Percentiles rank a stretch among this genome's conserved stretches.
phyloP scores from a whole-genome alignment of 176 grass and related monocot genomes.

The Canna indica region DNA sequence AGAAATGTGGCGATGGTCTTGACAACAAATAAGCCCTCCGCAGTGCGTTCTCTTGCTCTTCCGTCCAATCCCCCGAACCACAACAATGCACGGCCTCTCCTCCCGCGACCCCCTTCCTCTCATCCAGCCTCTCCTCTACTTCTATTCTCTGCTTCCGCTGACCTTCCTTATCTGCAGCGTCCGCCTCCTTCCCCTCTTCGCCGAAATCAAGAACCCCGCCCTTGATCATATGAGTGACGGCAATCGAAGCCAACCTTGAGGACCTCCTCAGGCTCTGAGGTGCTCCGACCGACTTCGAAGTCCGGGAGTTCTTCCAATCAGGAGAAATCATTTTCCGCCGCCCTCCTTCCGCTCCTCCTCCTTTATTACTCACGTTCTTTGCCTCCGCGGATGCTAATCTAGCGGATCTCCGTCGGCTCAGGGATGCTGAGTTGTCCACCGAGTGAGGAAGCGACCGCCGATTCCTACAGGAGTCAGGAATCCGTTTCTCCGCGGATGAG shows the following conservation, averaged over 20 bases:
- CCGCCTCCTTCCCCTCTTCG: not conserved
- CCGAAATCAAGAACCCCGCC: not conserved
- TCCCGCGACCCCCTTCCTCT: slow-evolving; percentile 26
- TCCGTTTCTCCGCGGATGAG: too few species aligned
- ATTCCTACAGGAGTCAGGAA: too few species aligned
- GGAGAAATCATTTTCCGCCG: not conserved
- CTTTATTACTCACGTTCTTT: not conserved
- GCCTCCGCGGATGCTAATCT: not conserved
- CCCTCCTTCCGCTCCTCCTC: not conserved
- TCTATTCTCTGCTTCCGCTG: not conserved
- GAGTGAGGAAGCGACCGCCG: too few species aligned
- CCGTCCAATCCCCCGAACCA: slow-evolving; percentile 47
- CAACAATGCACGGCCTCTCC: slow-evolving; percentile 15
- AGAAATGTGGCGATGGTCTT: slow-evolving; percentile 84
- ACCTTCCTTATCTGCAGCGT: not conserved
- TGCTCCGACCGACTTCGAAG: not conserved
- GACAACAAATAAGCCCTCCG: slow-evolving; percentile 51
- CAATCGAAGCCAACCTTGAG: slow-evolving; percentile 1
- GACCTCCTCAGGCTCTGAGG: slow-evolving; percentile 5
- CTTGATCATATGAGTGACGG: not conserved
- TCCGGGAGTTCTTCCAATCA: not conserved
- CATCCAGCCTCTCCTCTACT: slow-evolving; percentile 7
- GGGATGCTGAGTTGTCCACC: not conserved
- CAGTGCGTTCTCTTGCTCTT: slow-evolving; percentile 58
- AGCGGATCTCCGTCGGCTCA: not conserved